Percentiles rank a stretch among this genome's conserved stretches.
Conservation (phyloP, 495 filamentous ascomycete genomes). For the Cercophora scortea region DNA sequence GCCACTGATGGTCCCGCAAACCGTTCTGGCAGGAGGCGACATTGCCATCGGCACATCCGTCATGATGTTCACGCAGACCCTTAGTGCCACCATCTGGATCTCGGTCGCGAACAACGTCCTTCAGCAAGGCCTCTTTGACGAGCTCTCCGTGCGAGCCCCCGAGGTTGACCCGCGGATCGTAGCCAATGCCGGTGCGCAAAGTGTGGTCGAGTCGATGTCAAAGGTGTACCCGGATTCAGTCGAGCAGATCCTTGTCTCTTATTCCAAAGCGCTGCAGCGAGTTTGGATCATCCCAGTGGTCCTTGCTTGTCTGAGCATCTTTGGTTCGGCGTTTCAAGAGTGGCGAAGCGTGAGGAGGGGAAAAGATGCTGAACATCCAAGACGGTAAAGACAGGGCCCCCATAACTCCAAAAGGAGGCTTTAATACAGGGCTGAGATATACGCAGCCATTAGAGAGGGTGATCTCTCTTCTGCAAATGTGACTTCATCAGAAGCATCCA, state of each 20-base stretch:
- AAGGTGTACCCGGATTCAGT: constrained; percentile 6
- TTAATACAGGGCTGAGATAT: no score
- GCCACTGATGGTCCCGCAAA: constrained; percentile 42
- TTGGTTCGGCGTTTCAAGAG: constrained; percentile 39
- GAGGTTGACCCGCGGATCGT: constrained; percentile 12
- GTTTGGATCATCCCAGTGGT: constrained; percentile 37
- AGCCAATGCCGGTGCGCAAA: constrained; percentile 38
- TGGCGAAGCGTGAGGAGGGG: constrained; percentile 41
- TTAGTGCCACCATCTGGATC: constrained; percentile 56
- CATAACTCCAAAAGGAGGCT: no score
- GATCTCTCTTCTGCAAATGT: no score
- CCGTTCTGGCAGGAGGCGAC: constrained; percentile 38
- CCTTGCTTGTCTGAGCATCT: constrained; percentile 29
- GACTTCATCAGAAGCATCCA: no score
- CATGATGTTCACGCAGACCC: constrained; percentile 51
- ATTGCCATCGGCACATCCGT: constrained; percentile 50
- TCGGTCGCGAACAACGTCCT: constrained; percentile 52
- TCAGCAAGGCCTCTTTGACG: constrained; percentile 40
- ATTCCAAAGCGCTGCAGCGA: constrained; percentile 34
- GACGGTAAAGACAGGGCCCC: no score
- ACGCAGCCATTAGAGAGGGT: no score
- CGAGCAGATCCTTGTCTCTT: constrained; percentile 27
- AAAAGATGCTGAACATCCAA: no score
- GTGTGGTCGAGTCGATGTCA: background rate
- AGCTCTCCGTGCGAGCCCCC: constrained; percentile 25